Evolutionary conservation across 2,329 filamentous ascomycete species (phyloP).

Genomic region (Myriosclerotinia duriaeana): DNA sequence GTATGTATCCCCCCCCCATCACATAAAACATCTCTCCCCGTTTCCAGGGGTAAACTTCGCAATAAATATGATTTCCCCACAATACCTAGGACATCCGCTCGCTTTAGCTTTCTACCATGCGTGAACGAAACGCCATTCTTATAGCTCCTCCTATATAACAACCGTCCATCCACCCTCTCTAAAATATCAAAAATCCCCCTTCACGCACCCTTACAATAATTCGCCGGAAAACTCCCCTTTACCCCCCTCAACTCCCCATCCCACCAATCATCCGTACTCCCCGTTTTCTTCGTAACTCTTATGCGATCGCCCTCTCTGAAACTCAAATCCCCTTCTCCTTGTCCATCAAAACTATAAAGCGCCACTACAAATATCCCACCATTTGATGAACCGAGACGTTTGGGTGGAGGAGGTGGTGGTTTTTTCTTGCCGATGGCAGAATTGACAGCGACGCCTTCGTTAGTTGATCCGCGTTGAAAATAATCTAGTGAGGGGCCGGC

Average conservation of each 20-base stretch:
- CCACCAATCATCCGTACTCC: conserved; percentile 85
- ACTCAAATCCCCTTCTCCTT: conserved; percentile 66
- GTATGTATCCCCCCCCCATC: neutral
- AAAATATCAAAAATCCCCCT: no score
- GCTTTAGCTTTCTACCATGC: no score
- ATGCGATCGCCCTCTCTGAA: conserved; percentile 79
- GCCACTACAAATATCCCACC: conserved; percentile 56
- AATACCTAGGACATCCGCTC: no score
- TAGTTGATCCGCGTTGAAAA: conserved; percentile 38
- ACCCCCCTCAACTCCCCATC: conserved; percentile 70
- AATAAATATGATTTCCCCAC: no score
- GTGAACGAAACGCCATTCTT: neutral
- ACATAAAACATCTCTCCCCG: neutral
- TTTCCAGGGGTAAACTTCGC: neutral
- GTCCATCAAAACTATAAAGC: conserved; percentile 71
- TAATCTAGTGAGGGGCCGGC: conserved; percentile 37
- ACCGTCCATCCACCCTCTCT: neutral
- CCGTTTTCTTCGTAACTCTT: conserved; percentile 73
- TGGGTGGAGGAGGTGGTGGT: conserved; percentile 68
- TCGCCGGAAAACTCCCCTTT: conserved; percentile 76
- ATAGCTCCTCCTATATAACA: neutral
- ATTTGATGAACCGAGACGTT: conserved; percentile 52
- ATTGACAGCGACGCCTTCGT: conserved; percentile 46
- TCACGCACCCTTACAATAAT: conserved; percentile 62
- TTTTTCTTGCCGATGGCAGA: conserved; percentile 58